phyloP scores from a whole-genome alignment of 345 rosid species.

The Xanthoceras sorbifolium region DNA sequence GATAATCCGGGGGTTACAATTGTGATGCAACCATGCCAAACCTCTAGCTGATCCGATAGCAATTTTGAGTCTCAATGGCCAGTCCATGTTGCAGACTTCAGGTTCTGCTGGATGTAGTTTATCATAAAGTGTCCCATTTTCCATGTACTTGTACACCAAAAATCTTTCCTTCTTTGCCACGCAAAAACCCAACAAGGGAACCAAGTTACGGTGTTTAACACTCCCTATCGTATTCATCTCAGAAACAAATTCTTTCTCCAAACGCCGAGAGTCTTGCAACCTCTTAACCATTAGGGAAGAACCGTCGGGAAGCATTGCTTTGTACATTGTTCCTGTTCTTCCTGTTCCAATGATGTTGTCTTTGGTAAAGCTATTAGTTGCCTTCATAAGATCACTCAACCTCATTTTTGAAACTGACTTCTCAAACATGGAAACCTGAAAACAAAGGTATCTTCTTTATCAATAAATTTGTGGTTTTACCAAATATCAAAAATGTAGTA shows the following conservation, averaged over 20 bases:
- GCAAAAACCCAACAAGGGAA: conserved; percentile 34
- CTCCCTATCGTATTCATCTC: conserved; percentile 24
- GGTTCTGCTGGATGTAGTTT: conserved; percentile 18
- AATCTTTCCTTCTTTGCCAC: conserved; percentile 23
- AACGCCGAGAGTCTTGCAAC: conserved; percentile 12
- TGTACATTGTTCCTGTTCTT: conserved; percentile 28
- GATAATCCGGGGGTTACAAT: conserved; percentile 18
- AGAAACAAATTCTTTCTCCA: conserved; percentile 28
- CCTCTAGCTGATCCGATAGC: conserved; percentile 33
- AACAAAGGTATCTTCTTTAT: background rate
- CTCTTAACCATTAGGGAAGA: conserved; percentile 25
- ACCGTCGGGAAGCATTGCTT: conserved; percentile 19
- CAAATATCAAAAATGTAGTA: background rate
- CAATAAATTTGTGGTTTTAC: background rate
- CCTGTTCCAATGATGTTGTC: conserved; percentile 23
- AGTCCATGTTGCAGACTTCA: conserved; percentile 19
- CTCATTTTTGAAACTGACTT: conserved; percentile 22
- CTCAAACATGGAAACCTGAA: conserved; percentile 26
- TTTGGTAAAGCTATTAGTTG: conserved; percentile 24
- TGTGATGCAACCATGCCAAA: conserved; percentile 43
- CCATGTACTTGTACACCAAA: conserved; percentile 30
- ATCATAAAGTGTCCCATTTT: conserved; percentile 30
- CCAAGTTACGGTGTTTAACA: conserved; percentile 28
- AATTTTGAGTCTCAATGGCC: conserved; percentile 32
- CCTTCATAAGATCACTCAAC: conserved; percentile 25